phyloP scores from a whole-genome alignment of 2,329 filamentous ascomycete genomes.

The Lachnellula hyalina region DNA sequence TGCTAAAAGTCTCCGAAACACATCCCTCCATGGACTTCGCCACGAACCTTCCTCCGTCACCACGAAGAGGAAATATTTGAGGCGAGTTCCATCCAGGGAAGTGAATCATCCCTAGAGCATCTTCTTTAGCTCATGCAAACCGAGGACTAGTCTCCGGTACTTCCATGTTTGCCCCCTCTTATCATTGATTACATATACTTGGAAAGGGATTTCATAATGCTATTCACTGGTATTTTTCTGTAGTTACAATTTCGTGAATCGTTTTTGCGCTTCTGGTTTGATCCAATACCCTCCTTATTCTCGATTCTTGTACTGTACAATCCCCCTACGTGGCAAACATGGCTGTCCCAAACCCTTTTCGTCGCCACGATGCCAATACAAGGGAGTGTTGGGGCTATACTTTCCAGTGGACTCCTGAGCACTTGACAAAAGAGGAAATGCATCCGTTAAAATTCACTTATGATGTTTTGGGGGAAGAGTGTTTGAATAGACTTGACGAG shows the following conservation, averaged over 20 bases:
- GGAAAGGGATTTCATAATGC: too few species aligned
- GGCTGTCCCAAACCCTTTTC: conserved; percentile 1
- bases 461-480: conserved; percentile 63
- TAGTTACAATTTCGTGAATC: not conserved
- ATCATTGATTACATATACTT: not conserved
- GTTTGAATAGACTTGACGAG: conserved; percentile 56
- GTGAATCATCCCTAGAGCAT: not conserved
- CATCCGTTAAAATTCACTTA: conserved; percentile 59
- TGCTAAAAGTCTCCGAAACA: too few species aligned
- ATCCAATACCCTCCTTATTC: too few species aligned
- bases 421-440: conserved; percentile 55
- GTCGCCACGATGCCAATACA: conserved; percentile 2
- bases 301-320: not conserved
- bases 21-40: too few species aligned
- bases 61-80: too few species aligned
- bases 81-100: too few species aligned
- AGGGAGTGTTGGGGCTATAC: conserved; percentile 52
- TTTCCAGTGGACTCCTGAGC: conserved; percentile 64
- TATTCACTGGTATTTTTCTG: not conserved
- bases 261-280: not conserved
- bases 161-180: not conserved
- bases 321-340: not conserved
- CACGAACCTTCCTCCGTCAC: too few species aligned
- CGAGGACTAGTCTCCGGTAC: not conserved
- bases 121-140: not conserved